These are phyloP conservation scores for Leavenworthia alabamica DNA, from an alignment of 345 rosid species.

Conservation along the genomic window DNA sequence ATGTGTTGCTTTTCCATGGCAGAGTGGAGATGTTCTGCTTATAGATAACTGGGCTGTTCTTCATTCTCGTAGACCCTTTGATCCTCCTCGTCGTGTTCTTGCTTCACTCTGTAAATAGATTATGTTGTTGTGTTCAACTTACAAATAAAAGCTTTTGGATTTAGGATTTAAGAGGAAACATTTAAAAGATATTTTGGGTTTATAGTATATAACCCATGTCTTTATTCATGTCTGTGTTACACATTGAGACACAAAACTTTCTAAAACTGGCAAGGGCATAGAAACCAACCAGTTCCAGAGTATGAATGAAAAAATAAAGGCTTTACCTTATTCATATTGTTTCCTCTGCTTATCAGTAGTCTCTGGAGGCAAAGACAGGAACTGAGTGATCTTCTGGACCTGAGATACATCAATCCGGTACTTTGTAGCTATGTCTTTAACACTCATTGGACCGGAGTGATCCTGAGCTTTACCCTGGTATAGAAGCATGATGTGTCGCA, in stretches of 20 bases:
- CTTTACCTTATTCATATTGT: slow-evolving; percentile 3
- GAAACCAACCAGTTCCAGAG: too few relatives aligned
- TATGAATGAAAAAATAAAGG: too few relatives aligned
- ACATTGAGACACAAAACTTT: too few relatives aligned
- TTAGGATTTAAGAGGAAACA: background rate
- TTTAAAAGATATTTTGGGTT: slow-evolving; percentile 1
- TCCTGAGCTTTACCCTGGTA: slow-evolving; percentile 77
- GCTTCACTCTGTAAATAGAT: slow-evolving; percentile 79
- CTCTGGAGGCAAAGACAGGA: slow-evolving; percentile 63
- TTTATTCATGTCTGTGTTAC: too few relatives aligned
- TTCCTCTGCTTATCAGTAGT: slow-evolving; percentile 28
- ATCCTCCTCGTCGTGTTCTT: slow-evolving; percentile 68
- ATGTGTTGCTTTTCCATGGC: slow-evolving; percentile 73
- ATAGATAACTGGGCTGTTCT: slow-evolving; percentile 84
- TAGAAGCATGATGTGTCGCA: slow-evolving; percentile 66
- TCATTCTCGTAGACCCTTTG: slow-evolving; percentile 65
- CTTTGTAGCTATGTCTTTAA: slow-evolving; percentile 56
- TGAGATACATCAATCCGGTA: slow-evolving; percentile 52
- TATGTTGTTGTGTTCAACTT: background rate
- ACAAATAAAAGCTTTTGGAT: background rate
- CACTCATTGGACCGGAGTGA: slow-evolving; percentile 55
- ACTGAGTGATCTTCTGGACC: slow-evolving; percentile 53
- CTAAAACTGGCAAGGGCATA: too few relatives aligned
- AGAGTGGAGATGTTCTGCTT: slow-evolving; percentile 71
- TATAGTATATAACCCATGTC: background rate